Evolutionary conservation across 306 rosid genomes (phyloP).

Genomic region (Castanea crenata): DNA sequence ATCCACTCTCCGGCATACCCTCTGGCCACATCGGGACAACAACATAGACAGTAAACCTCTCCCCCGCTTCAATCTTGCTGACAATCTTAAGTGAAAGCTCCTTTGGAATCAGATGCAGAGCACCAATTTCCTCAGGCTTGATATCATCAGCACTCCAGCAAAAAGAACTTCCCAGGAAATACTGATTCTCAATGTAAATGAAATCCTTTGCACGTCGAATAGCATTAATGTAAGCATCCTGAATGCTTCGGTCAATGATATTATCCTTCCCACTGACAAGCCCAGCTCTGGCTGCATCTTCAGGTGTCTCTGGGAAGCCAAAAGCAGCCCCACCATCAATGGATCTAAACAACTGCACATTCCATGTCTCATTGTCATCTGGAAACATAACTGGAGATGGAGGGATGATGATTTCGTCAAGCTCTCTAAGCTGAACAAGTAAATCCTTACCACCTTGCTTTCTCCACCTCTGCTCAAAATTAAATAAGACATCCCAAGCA

Average conservation of each 20-base stretch:
- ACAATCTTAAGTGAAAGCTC: conserved; percentile 72
- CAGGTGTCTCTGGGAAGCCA: conserved; percentile 76
- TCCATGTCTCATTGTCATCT: conserved; percentile 67
- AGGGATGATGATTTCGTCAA: conserved; percentile 54
- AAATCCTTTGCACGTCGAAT: conserved; percentile 72
- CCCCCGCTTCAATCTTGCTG: conserved; percentile 74
- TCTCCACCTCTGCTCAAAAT: conserved; percentile 78
- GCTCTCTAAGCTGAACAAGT: conserved; percentile 54
- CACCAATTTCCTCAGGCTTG: conserved; percentile 63
- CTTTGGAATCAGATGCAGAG: conserved; percentile 65
- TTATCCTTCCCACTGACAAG: conserved; percentile 75
- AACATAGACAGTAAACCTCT: conserved; percentile 59
- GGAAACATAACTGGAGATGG: conserved; percentile 67
- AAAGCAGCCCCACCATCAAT: conserved; percentile 82
- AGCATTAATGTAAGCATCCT: conserved; percentile 68
- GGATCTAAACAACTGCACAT: conserved; percentile 74
- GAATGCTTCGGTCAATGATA: conserved; percentile 72
- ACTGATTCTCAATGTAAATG: conserved; percentile 71
- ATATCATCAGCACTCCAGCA: conserved; percentile 54
- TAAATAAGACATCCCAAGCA: conserved; percentile 76
- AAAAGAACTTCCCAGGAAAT: conserved; percentile 71
- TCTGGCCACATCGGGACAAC: conserved; percentile 84
- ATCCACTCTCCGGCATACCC: conserved; percentile 70
- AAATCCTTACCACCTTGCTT: conserved; percentile 77
- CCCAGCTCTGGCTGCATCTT: conserved; percentile 70